phyloP scores from a whole-genome alignment of 1,139 yeast species.

The Suhomyces coccinellae region DNA sequence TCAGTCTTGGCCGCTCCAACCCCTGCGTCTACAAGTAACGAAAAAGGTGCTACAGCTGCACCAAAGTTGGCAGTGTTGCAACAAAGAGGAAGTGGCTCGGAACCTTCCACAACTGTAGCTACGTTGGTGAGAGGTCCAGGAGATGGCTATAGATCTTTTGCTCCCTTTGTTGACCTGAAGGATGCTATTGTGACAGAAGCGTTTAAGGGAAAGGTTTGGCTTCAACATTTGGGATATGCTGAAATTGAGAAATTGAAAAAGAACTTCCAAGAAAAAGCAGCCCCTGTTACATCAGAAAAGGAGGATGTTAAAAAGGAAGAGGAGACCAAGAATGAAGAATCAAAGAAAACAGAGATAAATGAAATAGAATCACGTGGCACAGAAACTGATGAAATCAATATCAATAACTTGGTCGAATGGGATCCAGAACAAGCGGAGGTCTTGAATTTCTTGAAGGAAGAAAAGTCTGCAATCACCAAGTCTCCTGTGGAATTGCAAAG shows the following conservation, averaged over 20 bases:
- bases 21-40: slow-evolving; percentile 3
- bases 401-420: slow-evolving; percentile 39
- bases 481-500: slow-evolving; percentile 42
- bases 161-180: slow-evolving; percentile 74
- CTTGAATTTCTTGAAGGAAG: slow-evolving; percentile 29
- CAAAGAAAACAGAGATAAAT: slow-evolving; percentile 2
- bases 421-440: slow-evolving; percentile 34
- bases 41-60: slow-evolving; percentile 7
- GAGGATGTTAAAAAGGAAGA: slow-evolving; percentile 1
- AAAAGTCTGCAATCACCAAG: slow-evolving; percentile 24
- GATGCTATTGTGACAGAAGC: slow-evolving; percentile 64
- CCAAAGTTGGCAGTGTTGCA: slow-evolving; percentile 18
- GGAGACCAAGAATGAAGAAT: slow-evolving; percentile 8
- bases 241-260: slow-evolving; percentile 43
- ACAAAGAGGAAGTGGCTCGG: slow-evolving; percentile 13
- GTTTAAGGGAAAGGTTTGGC: slow-evolving; percentile 73
- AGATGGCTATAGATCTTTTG: slow-evolving; percentile 68
- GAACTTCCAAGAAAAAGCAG: slow-evolving; percentile 14
- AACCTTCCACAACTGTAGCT: slow-evolving; percentile 13
- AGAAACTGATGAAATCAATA: slow-evolving; percentile 23
- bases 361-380: slow-evolving; percentile 5
- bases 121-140: slow-evolving; percentile 20
- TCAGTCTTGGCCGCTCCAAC: slow-evolving; percentile 7
- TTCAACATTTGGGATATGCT: slow-evolving; percentile 66
- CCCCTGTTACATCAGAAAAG: not conserved